Base-by-base conservation (phyloP, 768 basidiomycete genomes). In the Lentinula sp. region DNA sequence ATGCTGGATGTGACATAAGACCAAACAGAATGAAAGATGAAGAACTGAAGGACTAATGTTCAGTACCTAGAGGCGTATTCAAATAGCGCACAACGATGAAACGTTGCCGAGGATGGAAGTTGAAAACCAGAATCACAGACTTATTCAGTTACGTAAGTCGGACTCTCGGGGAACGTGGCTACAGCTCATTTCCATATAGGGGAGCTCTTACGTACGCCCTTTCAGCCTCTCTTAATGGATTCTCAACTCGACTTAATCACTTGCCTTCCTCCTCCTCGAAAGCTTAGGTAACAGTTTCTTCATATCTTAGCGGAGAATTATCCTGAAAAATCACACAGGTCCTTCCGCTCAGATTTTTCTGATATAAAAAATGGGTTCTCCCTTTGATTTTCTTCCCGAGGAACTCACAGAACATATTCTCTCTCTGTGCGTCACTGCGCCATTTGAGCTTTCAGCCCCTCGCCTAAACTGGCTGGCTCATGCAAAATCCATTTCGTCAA, bases 391-490 rank as follows among this genome's bases (percentile, higher is more conserved):
- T 2, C 48, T 60, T 31, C 72, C 72, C 2, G 72, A 73, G 67
- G 71, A 73, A 61, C 72, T 83, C 62, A 74, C 83, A 63, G 75
- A 77, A 55, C 77, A 80, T 40, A 79, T 84, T 62, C 73, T 81
- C 61, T 58, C 65, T 1, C 69, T 73, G 65, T 63, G 68, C 16
- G 65, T 75, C 55, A 50, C 67, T 69, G 70, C 16, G 64, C 65
- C 16, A 45, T 68, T 21, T 9, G 61, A 34, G 54, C 66, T 23
- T 31, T 65, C 56, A 63, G 61, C 31, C n/a, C 37, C 59, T 40
- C 73, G 66, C 61, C 66, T 70, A 46, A 40, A 63, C 5, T 71
- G 68, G 67, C 65, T 71, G 18, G 37, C 64, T 58, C 67, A 62
- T 55, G 60, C 65, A 45, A 62, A 61, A 49, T 63, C 63, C 39